phyloP scores from a whole-genome alignment of 2,329 filamentous ascomycete species.

The Apiospora aurea region DNA sequence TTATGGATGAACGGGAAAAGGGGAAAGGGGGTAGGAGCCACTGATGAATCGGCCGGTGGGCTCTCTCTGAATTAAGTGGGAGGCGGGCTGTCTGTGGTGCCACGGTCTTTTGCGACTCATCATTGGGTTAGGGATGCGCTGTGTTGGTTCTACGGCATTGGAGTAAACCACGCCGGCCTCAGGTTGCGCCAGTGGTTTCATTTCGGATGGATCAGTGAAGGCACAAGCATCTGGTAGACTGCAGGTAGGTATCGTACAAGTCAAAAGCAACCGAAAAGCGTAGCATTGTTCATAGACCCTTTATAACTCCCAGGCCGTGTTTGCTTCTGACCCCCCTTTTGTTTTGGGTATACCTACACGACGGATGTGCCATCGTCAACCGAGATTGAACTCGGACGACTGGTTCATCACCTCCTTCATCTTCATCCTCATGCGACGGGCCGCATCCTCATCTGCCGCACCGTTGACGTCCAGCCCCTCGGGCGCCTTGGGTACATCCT shows the following conservation, averaged over 20 bases:
- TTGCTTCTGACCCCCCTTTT: background rate
- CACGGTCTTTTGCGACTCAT: too few relatives aligned
- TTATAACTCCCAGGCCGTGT: background rate
- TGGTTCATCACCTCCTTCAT: slow-evolving; percentile 63
- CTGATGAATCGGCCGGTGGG: background rate
- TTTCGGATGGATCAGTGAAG: background rate
- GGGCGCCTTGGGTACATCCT: slow-evolving; percentile 28
- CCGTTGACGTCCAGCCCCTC: slow-evolving; percentile 45
- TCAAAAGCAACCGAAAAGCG: background rate
- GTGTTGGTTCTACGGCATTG: background rate
- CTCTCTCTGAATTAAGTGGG: too few relatives aligned
- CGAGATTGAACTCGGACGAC: slow-evolving; percentile 74
- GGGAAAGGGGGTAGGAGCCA: background rate
- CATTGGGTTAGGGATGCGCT: too few relatives aligned
- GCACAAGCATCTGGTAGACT: background rate
- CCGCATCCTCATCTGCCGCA: slow-evolving; percentile 62
- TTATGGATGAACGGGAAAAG: background rate
- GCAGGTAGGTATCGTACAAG: background rate
- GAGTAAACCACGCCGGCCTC: background rate
- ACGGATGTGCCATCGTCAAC: slow-evolving; percentile 43
- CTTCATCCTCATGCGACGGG: slow-evolving; percentile 70
- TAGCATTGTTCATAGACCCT: background rate
- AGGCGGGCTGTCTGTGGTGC: too few relatives aligned
- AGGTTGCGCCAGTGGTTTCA: too few relatives aligned
- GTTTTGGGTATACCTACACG: background rate